A percentile compares a stretch with the other conserved stretches of the same genome.
Evolutionary conservation across 2,329 filamentous ascomycete genomes (phyloP).

Genomic region (Moelleriella libera): DNA sequence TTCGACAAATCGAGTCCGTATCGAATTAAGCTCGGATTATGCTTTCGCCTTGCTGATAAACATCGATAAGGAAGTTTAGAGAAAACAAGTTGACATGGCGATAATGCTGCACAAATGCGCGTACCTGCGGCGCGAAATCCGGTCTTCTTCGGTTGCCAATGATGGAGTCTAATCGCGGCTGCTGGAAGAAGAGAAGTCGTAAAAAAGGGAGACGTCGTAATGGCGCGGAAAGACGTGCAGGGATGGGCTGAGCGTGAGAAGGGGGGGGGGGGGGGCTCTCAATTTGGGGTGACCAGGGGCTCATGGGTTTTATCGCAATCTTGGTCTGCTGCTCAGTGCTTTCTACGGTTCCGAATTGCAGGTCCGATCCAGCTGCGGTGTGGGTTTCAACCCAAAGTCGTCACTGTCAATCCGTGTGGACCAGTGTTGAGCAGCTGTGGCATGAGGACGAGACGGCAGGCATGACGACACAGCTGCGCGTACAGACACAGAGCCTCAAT

Average conservation of each 20-base stretch:
- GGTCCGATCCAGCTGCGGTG: neutral
- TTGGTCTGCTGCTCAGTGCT: neutral
- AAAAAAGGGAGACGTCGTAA: slow-evolving; percentile 3
- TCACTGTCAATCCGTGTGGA: neutral
- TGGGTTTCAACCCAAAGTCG: neutral
- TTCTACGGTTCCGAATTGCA: neutral
- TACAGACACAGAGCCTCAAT: no score
- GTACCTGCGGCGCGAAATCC: neutral
- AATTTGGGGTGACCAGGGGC: slow-evolving; percentile 1
- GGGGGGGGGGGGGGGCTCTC: neutral
- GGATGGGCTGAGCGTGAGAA: slow-evolving; percentile 3
- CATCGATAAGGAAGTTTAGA: no score
- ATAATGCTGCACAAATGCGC: neutral
- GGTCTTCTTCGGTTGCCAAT: neutral
- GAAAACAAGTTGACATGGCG: no score
- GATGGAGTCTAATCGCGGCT: slow-evolving; percentile 1
- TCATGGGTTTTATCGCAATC: neutral
- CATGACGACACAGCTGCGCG: no score
- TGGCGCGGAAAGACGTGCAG: slow-evolving; percentile 3
- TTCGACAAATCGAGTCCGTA: no score
- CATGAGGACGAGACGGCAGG: no score
- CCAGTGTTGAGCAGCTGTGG: neutral
- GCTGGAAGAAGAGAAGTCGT: neutral
- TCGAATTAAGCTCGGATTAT: no score
- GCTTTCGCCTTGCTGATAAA: no score